Conservation (phyloP, 2,329 filamentous ascomycete genomes). For the Claviceps sp. region DNA sequence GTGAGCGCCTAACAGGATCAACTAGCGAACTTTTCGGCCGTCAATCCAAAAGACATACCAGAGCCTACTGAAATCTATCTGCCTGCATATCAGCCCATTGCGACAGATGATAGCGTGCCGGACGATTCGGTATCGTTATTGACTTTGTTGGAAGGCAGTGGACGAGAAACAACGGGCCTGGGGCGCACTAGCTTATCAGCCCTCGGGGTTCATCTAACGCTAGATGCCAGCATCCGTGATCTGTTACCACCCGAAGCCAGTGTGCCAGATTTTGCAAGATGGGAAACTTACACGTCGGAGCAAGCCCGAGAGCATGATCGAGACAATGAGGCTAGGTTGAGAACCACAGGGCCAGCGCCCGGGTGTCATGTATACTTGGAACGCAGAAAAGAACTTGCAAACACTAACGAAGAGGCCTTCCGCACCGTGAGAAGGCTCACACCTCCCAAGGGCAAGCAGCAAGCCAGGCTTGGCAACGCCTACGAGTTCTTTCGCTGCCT, state of each 20-base stretch:
- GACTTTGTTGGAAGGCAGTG: constrained; percentile 35
- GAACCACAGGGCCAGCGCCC: constrained; percentile 40
- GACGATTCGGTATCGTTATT: constrained; percentile 28
- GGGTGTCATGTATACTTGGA: constrained; percentile 46
- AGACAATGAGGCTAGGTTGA: constrained; percentile 33
- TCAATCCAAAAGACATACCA: constrained; percentile 39
- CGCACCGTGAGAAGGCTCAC: constrained; percentile 46
- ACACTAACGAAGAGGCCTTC: constrained; percentile 44
- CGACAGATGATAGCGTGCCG: constrained; percentile 18
- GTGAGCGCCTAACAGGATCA: constrained; percentile 6
- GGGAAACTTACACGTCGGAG: constrained; percentile 36
- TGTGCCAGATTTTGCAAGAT: constrained; percentile 39
- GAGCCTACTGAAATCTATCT: constrained; percentile 41
- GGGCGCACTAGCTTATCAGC: constrained; percentile 39
- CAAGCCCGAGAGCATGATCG: constrained; percentile 35
- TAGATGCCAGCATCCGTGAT: constrained; percentile 32
- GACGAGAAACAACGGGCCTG: constrained; percentile 29
- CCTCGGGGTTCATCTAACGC: constrained; percentile 41
- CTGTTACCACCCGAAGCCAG: constrained; percentile 40
- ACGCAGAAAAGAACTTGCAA: constrained; percentile 41
- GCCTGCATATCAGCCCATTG: constrained; percentile 30
- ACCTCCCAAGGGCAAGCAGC: constrained; percentile 36
- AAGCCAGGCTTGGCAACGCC: constrained; percentile 45
- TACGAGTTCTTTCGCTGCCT: constrained; percentile 54
- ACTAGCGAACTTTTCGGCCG: constrained; percentile 17